Evolutionary conservation across 768 basidiomycete species (phyloP).

Genomic region (Mycena metata): DNA sequence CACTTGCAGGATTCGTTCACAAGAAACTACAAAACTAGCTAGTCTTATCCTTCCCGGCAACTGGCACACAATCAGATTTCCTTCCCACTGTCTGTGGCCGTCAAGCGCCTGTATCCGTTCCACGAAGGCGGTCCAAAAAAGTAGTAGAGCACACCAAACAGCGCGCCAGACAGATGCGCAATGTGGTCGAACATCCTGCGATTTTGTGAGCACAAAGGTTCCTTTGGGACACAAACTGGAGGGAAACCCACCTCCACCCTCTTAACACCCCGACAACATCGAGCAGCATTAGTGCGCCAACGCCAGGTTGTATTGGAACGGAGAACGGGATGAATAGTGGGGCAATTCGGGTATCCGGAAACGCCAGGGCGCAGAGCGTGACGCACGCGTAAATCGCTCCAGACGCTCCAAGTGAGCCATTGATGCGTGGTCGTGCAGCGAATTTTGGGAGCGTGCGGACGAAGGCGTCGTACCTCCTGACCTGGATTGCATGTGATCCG

Average conservation of each 20-base stretch:
- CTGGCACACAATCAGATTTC: too few relatives aligned
- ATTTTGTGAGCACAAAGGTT: neutral
- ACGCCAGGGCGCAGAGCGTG: conserved; percentile 67
- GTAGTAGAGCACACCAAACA: conserved; percentile 70
- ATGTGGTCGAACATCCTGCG: conserved; percentile 68
- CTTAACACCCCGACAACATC: conserved; percentile 69
- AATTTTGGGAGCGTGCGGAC: conserved; percentile 33
- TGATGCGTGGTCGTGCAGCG: conserved; percentile 34
- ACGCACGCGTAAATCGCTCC: conserved; percentile 74
- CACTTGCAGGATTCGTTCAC: too few relatives aligned
- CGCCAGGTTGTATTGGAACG: conserved; percentile 70
- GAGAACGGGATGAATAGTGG: conserved; percentile 68
- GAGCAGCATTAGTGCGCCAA: conserved; percentile 62
- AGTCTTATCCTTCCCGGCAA: too few relatives aligned
- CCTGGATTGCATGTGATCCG: conserved; percentile 63
- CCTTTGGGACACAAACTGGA: neutral
- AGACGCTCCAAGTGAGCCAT: conserved; percentile 71
- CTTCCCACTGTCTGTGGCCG: too few relatives aligned
- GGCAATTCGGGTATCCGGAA: conserved; percentile 65
- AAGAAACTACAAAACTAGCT: too few relatives aligned
- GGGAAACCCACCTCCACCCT: conserved; percentile 69
- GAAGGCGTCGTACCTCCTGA: conserved; percentile 46
- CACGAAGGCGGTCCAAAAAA: conserved; percentile 57
- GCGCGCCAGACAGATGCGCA: conserved; percentile 77
- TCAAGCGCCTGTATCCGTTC: conserved; percentile 28